Percentiles rank a stretch among this genome's conserved stretches.
phyloP scores from a whole-genome alignment of 2,329 filamentous ascomycete species.

The Fusarium sulawesiense region DNA sequence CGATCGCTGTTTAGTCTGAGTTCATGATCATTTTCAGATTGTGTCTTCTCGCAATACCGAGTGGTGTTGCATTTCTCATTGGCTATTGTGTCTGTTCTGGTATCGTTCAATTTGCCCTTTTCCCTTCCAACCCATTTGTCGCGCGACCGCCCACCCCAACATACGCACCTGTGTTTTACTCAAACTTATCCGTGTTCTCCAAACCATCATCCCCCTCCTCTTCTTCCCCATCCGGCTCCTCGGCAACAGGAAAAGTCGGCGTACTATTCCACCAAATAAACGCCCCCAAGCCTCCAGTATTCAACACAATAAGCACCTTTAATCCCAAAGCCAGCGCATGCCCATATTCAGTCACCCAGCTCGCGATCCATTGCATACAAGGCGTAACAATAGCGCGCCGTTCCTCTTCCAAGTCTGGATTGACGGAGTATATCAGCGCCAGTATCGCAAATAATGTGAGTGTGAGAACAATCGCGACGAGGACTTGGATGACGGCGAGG shows the following conservation, averaged over 20 bases:
- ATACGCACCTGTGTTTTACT: rapidly evolving
- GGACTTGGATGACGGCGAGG: constrained; percentile 1
- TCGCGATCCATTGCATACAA: constrained; percentile 15
- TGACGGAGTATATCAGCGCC: constrained; percentile 16
- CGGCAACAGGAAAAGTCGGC: background rate
- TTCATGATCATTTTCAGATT: rapidly evolving
- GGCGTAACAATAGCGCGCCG: constrained; percentile 5
- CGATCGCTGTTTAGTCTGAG: background rate
- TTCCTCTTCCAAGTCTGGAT: constrained; percentile 15
- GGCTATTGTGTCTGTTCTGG: background rate
- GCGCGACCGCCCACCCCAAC: rapidly evolving
- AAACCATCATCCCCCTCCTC: background rate
- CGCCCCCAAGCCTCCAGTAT: background rate
- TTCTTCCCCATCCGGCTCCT: background rate
- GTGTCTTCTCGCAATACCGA: rapidly evolving
- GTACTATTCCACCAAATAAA: constrained; percentile 7
- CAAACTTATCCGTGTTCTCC: background rate
- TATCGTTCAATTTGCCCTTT: rapidly evolving
- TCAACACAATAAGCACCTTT: background rate
- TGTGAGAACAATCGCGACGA: background rate
- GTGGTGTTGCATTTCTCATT: rapidly evolving
- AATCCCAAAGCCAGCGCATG: background rate
- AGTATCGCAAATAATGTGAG: constrained; percentile 7
- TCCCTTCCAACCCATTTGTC: rapidly evolving
- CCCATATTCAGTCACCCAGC: constrained; percentile 9